Evolutionary conservation across 768 basidiomycete species (phyloP).

Genomic region (Gelatoporia subvermispora): DNA sequence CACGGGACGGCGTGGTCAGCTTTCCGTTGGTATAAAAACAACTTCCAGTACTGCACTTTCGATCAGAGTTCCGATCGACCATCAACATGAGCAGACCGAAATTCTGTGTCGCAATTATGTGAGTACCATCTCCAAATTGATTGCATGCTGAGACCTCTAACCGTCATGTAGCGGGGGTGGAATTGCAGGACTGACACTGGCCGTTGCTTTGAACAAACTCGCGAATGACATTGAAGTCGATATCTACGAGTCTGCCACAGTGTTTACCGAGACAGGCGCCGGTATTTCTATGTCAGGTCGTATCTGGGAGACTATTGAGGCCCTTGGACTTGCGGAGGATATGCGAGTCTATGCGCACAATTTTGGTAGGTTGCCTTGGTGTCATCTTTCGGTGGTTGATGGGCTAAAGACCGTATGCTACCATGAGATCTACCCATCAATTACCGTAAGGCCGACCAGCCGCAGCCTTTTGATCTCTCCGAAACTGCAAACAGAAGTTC

Average conservation of each 20-base stretch:
- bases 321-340: slow-evolving; percentile 13
- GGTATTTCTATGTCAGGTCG: slow-evolving; percentile 20
- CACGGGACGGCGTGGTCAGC: too few species aligned
- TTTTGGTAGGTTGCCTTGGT: neutral
- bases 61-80: too few species aligned
- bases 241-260: slow-evolving; percentile 20
- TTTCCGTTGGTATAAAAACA: too few species aligned
- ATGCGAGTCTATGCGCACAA: neutral
- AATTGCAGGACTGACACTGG: slow-evolving; percentile 21
- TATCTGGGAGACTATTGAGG: slow-evolving; percentile 15
- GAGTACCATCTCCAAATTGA: too few species aligned
- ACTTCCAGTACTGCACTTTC: too few species aligned
- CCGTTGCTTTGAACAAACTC: slow-evolving; percentile 15
- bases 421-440: neutral
- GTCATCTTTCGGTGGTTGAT: neutral
- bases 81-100: too few species aligned
- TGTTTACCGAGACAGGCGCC: slow-evolving; percentile 18
- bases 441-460: slow-evolving; percentile 12
- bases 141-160: too few species aligned
- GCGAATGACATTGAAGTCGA: slow-evolving; percentile 15
- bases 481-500: neutral
- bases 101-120: too few species aligned
- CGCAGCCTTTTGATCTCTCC: slow-evolving; percentile 1
- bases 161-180: slow-evolving; percentile 24
- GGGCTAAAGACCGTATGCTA: neutral